phyloP scores from a whole-genome alignment of 176 grass and related monocot species.

The Oryza rufipogon region DNA sequence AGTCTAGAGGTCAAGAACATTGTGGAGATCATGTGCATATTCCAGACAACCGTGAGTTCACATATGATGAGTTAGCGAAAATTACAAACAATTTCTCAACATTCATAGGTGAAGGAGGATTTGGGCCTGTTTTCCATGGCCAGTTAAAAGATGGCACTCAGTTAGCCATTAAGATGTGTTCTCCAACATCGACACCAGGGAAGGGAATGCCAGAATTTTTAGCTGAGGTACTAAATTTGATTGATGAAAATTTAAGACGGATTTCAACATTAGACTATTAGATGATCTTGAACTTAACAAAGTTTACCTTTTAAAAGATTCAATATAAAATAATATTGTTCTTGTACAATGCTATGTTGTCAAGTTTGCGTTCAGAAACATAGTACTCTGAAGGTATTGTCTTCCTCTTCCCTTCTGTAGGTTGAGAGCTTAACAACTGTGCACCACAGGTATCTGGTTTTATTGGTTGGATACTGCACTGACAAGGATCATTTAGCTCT shows the following conservation, averaged over 20 bases:
- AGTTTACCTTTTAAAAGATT: neutral
- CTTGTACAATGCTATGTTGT: too few relatives aligned
- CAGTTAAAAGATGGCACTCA: constrained; percentile 41
- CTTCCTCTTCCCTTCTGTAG: too few relatives aligned
- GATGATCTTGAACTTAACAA: too few relatives aligned
- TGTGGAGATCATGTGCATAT: neutral
- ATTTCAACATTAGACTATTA: too few relatives aligned
- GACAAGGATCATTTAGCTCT: too few relatives aligned
- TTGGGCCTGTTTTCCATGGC: constrained; percentile 48
- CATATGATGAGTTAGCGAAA: constrained; percentile 30
- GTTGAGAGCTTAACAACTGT: neutral
- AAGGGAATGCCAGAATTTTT: constrained; percentile 43
- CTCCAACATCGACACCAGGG: neutral
- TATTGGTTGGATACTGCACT: too few relatives aligned
- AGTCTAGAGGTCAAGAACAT: neutral
- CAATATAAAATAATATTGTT: too few relatives aligned
- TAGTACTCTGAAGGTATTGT: too few relatives aligned
- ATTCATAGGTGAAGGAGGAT: constrained; percentile 48
- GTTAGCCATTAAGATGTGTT: constrained; percentile 45
- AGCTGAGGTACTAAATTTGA: constrained; percentile 33
- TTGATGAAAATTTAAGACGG: too few relatives aligned
- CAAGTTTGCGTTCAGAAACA: too few relatives aligned
- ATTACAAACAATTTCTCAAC: constrained; percentile 42
- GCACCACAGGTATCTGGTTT: too few relatives aligned
- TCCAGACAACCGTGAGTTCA: constrained; percentile 20